A percentile compares a stretch with the other conserved stretches of the same genome.
These are phyloP conservation scores for Coffea humblotiana DNA, from an alignment of 305 asterid genomes.

Conservation along the genomic window DNA sequence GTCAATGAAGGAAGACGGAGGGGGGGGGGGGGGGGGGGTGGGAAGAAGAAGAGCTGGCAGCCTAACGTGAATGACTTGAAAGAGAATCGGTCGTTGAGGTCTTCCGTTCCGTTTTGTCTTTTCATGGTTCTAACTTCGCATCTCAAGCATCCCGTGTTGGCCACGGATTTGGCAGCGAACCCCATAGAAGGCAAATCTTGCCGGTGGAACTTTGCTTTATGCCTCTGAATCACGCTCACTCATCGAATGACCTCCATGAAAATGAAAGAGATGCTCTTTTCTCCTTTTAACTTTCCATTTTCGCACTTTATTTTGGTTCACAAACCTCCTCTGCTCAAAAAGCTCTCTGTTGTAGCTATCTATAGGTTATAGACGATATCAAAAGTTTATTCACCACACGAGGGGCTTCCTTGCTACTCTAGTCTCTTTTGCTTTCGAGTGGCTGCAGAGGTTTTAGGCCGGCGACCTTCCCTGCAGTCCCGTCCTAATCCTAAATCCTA, in stretches of 20 bases:
- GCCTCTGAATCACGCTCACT: slow-evolving; percentile 29
- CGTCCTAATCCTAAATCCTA: neutral
- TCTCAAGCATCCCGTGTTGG: slow-evolving; percentile 5
- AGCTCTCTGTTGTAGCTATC: slow-evolving; percentile 11
- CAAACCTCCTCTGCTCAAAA: slow-evolving; percentile 13
- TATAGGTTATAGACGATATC: neutral
- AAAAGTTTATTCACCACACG: slow-evolving; percentile 28
- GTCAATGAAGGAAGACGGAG: neutral
- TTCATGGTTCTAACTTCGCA: neutral
- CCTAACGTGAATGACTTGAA: neutral
- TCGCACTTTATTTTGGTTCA: slow-evolving; percentile 17
- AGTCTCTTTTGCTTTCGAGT: neutral
- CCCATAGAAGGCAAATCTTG: slow-evolving; percentile 4
- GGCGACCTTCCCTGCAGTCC: slow-evolving; percentile 18
- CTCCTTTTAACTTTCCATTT: slow-evolving; percentile 11
- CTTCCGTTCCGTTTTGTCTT: neutral
- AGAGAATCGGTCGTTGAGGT: neutral
- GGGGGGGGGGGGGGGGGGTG: no score
- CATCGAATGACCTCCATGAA: slow-evolving; percentile 25
- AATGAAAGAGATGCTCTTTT: slow-evolving; percentile 11
- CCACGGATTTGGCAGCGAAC: slow-evolving; percentile 8
- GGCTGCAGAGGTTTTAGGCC: slow-evolving; percentile 2
- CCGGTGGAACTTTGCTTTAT: slow-evolving; percentile 28
- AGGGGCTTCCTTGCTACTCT: slow-evolving; percentile 2
- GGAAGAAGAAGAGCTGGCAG: neutral